These are phyloP conservation scores for Alnus glutinosa DNA, from an alignment of 306 rosid species.

Conservation along the genomic window DNA sequence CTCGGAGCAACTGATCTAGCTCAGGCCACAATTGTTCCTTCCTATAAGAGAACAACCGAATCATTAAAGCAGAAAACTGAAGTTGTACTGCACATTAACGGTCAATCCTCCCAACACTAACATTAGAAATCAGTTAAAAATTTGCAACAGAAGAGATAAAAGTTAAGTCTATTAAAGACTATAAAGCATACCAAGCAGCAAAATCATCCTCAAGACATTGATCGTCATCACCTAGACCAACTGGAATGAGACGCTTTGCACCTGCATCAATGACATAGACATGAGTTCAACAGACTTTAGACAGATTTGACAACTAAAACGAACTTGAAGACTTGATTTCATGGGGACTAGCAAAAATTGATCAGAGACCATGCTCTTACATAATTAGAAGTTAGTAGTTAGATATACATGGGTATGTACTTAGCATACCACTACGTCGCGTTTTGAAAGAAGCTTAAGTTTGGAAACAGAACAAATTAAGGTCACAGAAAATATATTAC, in stretches of 20 bases:
- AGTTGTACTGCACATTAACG: not conserved
- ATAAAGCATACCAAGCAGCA: constrained; percentile 62
- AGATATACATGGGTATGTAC: constrained; percentile 1
- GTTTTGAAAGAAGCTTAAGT: not conserved
- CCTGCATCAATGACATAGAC: constrained; percentile 43
- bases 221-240: constrained; percentile 88
- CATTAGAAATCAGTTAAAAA: not conserved
- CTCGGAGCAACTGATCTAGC: constrained; percentile 70
- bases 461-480: not conserved
- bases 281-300: not conserved
- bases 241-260: constrained; percentile 67
- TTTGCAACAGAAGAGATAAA: not conserved
- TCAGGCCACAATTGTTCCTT: constrained; percentile 83
- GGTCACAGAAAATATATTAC: not conserved
- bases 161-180: not conserved
- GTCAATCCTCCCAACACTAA: too few relatives aligned
- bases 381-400: not conserved
- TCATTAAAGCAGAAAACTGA: constrained; percentile 23
- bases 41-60: constrained; percentile 46
- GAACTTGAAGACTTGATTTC: not conserved
- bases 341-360: not conserved
- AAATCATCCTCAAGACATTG: constrained; percentile 91
- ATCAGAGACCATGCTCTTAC: not conserved
- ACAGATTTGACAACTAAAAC: not conserved
- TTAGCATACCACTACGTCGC: constrained; percentile 16